Evolutionary conservation across 805 yeast genomes (phyloP).

Genomic region (Candida fluviatilis): DNA sequence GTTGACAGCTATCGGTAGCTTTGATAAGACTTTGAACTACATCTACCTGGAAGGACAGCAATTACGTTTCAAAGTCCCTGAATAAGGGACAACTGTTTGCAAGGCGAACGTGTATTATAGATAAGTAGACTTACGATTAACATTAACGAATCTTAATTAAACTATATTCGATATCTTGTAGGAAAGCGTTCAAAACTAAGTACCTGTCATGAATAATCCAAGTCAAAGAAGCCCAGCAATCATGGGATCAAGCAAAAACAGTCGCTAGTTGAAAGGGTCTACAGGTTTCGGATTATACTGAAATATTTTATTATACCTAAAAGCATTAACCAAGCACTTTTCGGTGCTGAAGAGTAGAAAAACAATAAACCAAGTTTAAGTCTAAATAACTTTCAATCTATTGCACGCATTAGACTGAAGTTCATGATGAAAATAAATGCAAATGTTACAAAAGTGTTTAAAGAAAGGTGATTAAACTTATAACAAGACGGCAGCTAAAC

Average conservation of each 20-base stretch:
- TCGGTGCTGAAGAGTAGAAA: no score
- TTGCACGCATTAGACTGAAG: not conserved
- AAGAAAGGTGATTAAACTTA: constrained; percentile 11
- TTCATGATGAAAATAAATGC: not conserved
- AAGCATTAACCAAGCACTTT: no score
- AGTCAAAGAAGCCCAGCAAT: no score
- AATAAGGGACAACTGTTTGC: constrained; percentile 5
- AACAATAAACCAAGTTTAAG: no score
- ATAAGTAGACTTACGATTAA: constrained; percentile 1
- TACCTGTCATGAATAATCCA: no score
- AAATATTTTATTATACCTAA: not conserved
- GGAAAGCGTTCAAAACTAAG: not conserved
- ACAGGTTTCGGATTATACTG: no score
- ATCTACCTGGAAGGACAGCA: constrained; percentile 70
- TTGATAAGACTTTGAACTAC: constrained; percentile 58
- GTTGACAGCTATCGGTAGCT: constrained; percentile 51
- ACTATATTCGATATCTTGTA: no score
- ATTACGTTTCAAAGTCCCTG: constrained; percentile 51
- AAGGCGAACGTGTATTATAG: not conserved
- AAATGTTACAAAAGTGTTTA: not conserved
- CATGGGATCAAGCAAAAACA: no score
- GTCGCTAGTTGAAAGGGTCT: no score
- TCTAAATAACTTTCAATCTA: not conserved
- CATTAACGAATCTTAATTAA: not conserved
- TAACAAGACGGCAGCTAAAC: constrained; percentile 37